These are phyloP conservation scores for Cladosporium austrohemisphaericum DNA, from an alignment of 2,329 filamentous ascomycete species.

Conservation along the genomic window DNA sequence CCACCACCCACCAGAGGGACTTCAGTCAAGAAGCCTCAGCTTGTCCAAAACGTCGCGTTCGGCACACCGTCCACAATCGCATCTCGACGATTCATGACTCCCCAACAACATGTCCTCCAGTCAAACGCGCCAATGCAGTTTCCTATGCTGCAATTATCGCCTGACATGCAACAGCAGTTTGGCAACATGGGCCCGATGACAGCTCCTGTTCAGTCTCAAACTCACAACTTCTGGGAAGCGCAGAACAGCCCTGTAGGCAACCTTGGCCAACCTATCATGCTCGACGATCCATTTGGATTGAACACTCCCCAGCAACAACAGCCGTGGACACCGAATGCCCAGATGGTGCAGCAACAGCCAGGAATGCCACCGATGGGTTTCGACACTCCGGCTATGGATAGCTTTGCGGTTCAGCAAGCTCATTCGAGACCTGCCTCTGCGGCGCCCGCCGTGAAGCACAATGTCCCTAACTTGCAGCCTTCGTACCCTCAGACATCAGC, in stretches of 20 bases:
- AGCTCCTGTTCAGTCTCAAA: conserved; percentile 55
- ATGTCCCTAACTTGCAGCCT: conserved; percentile 19
- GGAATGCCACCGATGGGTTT: no score
- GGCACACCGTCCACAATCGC: conserved; percentile 38
- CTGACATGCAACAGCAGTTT: conserved; percentile 53
- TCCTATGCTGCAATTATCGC: conserved; percentile 54
- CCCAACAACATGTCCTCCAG: conserved; percentile 22
- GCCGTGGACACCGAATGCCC: conserved; percentile 14
- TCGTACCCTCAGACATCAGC: conserved; percentile 28
- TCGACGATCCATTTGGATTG: conserved; percentile 30
- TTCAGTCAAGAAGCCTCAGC: conserved; percentile 46
- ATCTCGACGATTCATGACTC: conserved; percentile 29
- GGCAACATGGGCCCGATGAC: conserved; percentile 50
- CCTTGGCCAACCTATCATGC: conserved; percentile 14
- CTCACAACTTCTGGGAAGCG: conserved; percentile 30
- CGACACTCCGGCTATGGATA: conserved; percentile 31
- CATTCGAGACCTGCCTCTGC: conserved; percentile 27
- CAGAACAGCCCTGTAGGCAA: conserved; percentile 4
- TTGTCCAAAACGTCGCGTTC: conserved; percentile 39
- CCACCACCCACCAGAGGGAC: conserved; percentile 57
- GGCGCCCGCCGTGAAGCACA: conserved; percentile 16
- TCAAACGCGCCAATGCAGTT: conserved; percentile 40
- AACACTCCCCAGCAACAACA: conserved; percentile 16
- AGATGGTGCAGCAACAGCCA: no score
- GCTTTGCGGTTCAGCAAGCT: conserved; percentile 27